These are phyloP conservation scores for Apiotrichum montevideense DNA, from an alignment of 1,284 basidiomycete species.

Conservation along the genomic window DNA sequence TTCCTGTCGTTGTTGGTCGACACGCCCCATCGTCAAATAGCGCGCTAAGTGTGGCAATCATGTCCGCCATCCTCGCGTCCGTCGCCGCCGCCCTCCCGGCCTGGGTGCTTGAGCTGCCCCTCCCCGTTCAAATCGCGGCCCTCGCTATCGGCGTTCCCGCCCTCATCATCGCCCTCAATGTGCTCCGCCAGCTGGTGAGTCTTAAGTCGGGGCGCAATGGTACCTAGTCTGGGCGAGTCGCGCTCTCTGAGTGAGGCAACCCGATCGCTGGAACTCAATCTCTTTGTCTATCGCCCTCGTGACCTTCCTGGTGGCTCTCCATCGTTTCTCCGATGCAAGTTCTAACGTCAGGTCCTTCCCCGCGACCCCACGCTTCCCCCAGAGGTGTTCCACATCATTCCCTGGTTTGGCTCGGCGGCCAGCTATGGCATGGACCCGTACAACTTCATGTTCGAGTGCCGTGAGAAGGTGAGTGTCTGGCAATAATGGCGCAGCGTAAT, in stretches of 20 bases:
- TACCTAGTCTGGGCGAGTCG: too few relatives aligned
- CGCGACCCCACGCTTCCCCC: slow-evolving; percentile 60
- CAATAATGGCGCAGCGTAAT: too few relatives aligned
- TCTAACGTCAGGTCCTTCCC: slow-evolving; percentile 51
- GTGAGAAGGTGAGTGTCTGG: slow-evolving; percentile 64
- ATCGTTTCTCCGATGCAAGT: not conserved
- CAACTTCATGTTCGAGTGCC: slow-evolving; percentile 64
- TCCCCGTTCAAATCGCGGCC: slow-evolving; percentile 9
- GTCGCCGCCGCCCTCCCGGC: slow-evolving; percentile 54
- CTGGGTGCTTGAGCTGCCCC: slow-evolving; percentile 11
- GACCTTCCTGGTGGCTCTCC: too few relatives aligned
- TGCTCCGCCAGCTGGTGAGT: slow-evolving; percentile 58
- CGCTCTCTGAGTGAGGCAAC: too few relatives aligned
- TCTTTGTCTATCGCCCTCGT: too few relatives aligned
- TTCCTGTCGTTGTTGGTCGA: too few relatives aligned
- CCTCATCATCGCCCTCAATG: slow-evolving; percentile 54
- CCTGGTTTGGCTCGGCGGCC: slow-evolving; percentile 69
- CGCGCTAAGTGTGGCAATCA: too few relatives aligned
- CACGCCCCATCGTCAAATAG: too few relatives aligned
- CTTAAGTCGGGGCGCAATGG: too few relatives aligned
- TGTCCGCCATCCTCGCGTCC: slow-evolving; percentile 4
- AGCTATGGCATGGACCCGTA: slow-evolving; percentile 74
- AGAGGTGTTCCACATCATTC: slow-evolving; percentile 70
- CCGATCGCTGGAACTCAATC: too few relatives aligned
- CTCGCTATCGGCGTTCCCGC: slow-evolving; percentile 43